A percentile compares a stretch with the other conserved stretches of the same genome.
phyloP scores from a whole-genome alignment of 2,329 filamentous ascomycete species.

The Fusarium duplospermum region DNA sequence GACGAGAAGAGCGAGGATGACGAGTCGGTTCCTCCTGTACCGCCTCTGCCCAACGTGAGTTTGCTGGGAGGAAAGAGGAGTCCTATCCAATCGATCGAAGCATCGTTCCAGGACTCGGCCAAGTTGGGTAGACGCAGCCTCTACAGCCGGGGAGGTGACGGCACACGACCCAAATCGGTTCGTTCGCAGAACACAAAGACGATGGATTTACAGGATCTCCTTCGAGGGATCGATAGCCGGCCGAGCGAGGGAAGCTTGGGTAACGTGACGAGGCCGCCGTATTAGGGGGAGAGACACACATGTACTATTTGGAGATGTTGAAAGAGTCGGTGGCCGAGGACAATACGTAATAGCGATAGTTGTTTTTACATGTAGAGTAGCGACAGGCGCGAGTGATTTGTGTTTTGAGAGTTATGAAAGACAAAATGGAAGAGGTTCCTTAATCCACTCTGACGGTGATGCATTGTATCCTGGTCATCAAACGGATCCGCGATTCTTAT shows the following conservation, averaged over 20 bases:
- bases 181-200: constrained; percentile 48
- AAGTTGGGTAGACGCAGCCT: constrained; percentile 52
- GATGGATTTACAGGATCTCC: constrained; percentile 61
- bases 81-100: constrained; percentile 41
- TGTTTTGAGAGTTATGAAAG: constrained; percentile 13
- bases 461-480: not conserved
- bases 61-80: constrained; percentile 46
- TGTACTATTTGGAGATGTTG: constrained; percentile 23
- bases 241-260: constrained; percentile 59
- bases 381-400: constrained; percentile 30
- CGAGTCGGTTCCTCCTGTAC: constrained; percentile 65
- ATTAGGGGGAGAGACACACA: constrained; percentile 48
- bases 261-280: constrained; percentile 61
- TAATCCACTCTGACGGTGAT: not conserved
- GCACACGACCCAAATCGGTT: constrained; percentile 49
- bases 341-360: constrained; percentile 30
- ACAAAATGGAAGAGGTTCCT: constrained; percentile 24
- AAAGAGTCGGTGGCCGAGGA: not conserved
- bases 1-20: constrained; percentile 48
- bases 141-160: constrained; percentile 57
- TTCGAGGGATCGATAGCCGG: constrained; percentile 63
- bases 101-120: constrained; percentile 52
- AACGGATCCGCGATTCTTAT: not conserved
- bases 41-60: constrained; percentile 60
- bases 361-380: constrained; percentile 29